These are phyloP conservation scores for Colletotrichum musae DNA, from an alignment of 2,329 filamentous ascomycete species.

Conservation along the genomic window DNA sequence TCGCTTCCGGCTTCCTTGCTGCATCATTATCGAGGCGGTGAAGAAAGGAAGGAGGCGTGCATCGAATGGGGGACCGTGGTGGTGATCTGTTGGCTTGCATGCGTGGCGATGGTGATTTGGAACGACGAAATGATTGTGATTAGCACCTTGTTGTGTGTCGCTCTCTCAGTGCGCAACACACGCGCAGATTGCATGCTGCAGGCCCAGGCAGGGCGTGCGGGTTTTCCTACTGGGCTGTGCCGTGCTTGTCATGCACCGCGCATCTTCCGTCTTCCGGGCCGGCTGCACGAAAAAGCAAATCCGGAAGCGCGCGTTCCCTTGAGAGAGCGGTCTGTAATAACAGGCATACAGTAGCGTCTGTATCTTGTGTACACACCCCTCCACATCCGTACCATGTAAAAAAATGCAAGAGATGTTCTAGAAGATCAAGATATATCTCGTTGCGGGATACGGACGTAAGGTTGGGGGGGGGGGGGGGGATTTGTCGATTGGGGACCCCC, in stretches of 20 bases:
- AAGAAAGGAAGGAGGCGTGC: constrained; percentile 19
- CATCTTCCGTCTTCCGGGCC: constrained; percentile 15
- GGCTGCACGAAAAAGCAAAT: constrained; percentile 39
- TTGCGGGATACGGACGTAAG: constrained; percentile 17
- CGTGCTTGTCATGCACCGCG: constrained; percentile 8
- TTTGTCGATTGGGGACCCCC: constrained; percentile 13
- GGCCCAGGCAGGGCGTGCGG: background rate
- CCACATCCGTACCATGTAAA: no score
- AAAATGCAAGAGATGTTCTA: constrained; percentile 9
- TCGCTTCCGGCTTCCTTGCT: background rate
- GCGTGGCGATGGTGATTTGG: constrained; percentile 9
- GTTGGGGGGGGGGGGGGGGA: background rate
- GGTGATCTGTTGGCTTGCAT: constrained; percentile 31
- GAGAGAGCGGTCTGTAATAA: no score
- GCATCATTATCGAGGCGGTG: constrained; percentile 30
- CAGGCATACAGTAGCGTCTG: no score
- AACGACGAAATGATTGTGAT: no score
- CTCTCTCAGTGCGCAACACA: background rate
- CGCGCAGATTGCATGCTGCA: constrained; percentile 7
- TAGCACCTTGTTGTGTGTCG: background rate
- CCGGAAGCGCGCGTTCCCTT: background rate
- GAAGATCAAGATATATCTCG: background rate
- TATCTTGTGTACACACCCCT: background rate
- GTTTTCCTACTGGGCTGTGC: background rate
- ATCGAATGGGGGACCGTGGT: constrained; percentile 3